Percentiles rank a stretch among this genome's conserved stretches.
Evolutionary conservation across 2,329 filamentous ascomycete species (phyloP).

Genomic region (Neonectria magnoliae): DNA sequence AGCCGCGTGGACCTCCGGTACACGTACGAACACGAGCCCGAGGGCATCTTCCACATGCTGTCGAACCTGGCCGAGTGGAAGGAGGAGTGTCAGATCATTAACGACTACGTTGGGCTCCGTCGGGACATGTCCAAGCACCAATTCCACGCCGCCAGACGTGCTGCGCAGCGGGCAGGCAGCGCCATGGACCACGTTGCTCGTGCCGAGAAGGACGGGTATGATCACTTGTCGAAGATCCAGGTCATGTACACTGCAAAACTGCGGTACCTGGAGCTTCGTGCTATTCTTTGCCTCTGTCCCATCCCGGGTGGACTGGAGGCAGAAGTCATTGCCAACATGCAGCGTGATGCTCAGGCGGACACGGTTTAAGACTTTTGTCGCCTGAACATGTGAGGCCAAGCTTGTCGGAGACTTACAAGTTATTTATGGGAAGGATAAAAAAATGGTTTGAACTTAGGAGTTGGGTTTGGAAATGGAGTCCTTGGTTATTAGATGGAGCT

Average conservation of each 20-base stretch:
- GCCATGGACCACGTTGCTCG: conserved; percentile 19
- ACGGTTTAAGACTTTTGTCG: background rate
- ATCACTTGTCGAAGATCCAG: background rate
- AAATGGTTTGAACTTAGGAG: background rate
- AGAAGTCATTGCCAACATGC: background rate
- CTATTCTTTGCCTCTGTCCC: background rate
- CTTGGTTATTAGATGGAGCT: background rate
- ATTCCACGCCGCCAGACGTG: conserved; percentile 17
- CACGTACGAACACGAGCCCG: conserved; percentile 25
- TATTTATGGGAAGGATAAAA: background rate
- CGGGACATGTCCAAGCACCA: background rate
- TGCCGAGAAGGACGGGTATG: background rate
- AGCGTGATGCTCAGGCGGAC: background rate
- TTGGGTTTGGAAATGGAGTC: background rate
- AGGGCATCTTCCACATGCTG: conserved; percentile 16
- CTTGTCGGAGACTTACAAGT: background rate
- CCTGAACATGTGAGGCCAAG: background rate
- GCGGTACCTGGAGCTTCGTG: background rate
- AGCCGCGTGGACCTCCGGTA: conserved; percentile 15
- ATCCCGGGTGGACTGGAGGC: background rate
- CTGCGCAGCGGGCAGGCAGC: conserved; percentile 24
- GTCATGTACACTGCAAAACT: background rate
- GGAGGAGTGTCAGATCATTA: conserved; percentile 27
- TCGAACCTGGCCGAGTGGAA: conserved; percentile 10
- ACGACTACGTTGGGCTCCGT: conserved; percentile 33